Evolutionary conservation across 1,284 basidiomycete species (phyloP), one percentile per base, ranked within the genome.

Genomic region (Marasmius sp.): DNA sequence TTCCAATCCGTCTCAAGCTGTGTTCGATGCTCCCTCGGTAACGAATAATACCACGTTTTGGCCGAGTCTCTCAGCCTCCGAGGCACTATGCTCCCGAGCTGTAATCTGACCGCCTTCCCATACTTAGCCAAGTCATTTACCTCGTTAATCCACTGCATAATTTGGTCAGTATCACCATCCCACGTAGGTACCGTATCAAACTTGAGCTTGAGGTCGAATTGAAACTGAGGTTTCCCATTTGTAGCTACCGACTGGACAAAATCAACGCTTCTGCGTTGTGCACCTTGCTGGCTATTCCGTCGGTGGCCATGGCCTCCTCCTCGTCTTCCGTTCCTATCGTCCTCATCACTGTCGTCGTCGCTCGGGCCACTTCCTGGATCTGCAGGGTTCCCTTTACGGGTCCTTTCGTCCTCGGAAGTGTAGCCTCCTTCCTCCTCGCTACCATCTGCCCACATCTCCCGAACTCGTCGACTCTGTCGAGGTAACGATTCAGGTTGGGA

Each of bases 121-220:
- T 56, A 37, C 18, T 50, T 22, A 14, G 60, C 60, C 9, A 61
- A 11, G 33, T 58, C 39, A 27, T 57, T 58, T 6, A 61, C 22
- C 20, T 61, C 41, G 2, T 34, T 53, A 6, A 58, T 27, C 60
- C 57, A 61, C 16, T 34, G 38, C 8, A 58, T 41, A 20, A 61
- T 58, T 10, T 20, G 52, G 18, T 61, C 49, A 18, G 48, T 54
- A 43, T 61, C 41, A 18, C 56, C 49, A 43, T 61, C 58, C 58
- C 58, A 60, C 6, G 10, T 60, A 36, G 60, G 60, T 12, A 57
- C 43, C 12, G 43, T 18, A n/a, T 61, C 60, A 38, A 58, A 18
- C 33, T 61, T 61, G 0, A 61, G 22, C 38, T 58, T 58, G 4
- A 48, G 18, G 33, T 61, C 57, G 22, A 61, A 61, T 6, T 43